Evolutionary conservation across 1,284 basidiomycete genomes (phyloP), one percentile per base, ranked within the genome.

Genomic region (Malassezia pachydermatis): DNA sequence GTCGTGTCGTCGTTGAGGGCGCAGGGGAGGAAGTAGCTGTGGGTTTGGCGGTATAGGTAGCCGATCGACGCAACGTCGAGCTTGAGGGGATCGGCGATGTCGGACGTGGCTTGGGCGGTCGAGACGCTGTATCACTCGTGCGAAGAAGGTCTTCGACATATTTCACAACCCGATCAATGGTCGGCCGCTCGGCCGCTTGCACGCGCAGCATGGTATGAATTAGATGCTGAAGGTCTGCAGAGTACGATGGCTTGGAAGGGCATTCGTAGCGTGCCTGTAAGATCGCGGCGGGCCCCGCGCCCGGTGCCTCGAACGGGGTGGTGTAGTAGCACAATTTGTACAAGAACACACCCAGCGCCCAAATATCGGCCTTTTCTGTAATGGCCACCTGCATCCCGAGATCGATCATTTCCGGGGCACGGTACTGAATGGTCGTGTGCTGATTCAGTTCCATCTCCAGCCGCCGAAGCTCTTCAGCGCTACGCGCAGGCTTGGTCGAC

Each of bases 331-430:
- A 98, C 6, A 80, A 77, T 73, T 86, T 86, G 76, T 86, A 86
- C 9, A 86, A 76, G 14, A 86, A 72, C 17, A 84, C 83, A 25
- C 83, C 83, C 20, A 86, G 75, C 0, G 83, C 83, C 83, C 83
- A 85, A 2, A 85, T 79, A 62, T 84, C 83, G 45, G 87, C 86
- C 75, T 89, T 90, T 72, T 90, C 86, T 65, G 90, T 86, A 38
- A 90, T 80, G 2, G 84, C 83, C 51, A 84, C 78, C 48, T 86
- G 79, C 43, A 84, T 78, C 72, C 84, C 84, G 0, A 84, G 81
- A 70, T 99, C 92, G 24, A 98, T 85, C 88, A 99, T 95, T 74
- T 99, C 94, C 2, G 94, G 94, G 30, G 92, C 88, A 34, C 94
- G 56, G 67, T 95, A 96, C 72, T 94, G 90, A 52, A 95, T 76